Evolutionary conservation across 2,329 filamentous ascomycete species (phyloP).

Genomic region (Hyphodiscus sp.): DNA sequence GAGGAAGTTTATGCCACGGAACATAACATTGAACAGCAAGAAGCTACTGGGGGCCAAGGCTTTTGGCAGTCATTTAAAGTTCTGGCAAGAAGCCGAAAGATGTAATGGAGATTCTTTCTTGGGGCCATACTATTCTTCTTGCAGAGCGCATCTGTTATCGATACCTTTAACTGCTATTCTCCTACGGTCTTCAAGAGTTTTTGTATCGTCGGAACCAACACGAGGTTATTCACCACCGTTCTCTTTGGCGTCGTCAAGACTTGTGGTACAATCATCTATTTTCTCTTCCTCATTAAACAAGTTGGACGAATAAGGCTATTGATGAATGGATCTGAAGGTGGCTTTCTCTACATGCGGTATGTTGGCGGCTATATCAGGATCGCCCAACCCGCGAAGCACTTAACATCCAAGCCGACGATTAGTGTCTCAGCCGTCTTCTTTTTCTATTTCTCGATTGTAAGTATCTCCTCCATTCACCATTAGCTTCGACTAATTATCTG

Average conservation of each 20-base stretch:
- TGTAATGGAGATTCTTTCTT: conserved; percentile 51
- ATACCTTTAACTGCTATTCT: conserved; percentile 71
- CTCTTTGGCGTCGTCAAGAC: conserved; percentile 76
- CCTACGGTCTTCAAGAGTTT: conserved; percentile 62
- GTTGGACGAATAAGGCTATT: conserved; percentile 57
- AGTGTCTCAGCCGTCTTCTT: conserved; percentile 61
- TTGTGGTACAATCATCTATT: conserved; percentile 59
- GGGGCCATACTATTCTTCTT: conserved; percentile 70
- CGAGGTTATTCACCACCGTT: conserved; percentile 60
- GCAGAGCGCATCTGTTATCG: conserved; percentile 73
- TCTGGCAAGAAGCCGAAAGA: conserved; percentile 38
- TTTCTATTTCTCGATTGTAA: conserved; percentile 63
- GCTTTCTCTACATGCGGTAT: conserved; percentile 35
- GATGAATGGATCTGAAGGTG: conserved; percentile 56
- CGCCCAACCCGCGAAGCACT: conserved; percentile 34
- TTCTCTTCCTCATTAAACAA: conserved; percentile 61
- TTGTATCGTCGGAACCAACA: conserved; percentile 49
- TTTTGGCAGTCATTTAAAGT: conserved; percentile 68
- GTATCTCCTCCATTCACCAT: background rate
- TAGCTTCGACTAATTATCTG: conserved; percentile 4
- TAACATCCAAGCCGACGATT: conserved; percentile 16
- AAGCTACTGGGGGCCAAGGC: conserved; percentile 56
- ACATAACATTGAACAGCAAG: conserved; percentile 59
- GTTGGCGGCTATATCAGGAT: conserved; percentile 5
- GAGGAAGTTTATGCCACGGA: conserved; percentile 70